These are phyloP conservation scores for Aegilops umbellulata DNA, from an alignment of 176 grass and related monocot genomes.

Conservation along the genomic window DNA sequence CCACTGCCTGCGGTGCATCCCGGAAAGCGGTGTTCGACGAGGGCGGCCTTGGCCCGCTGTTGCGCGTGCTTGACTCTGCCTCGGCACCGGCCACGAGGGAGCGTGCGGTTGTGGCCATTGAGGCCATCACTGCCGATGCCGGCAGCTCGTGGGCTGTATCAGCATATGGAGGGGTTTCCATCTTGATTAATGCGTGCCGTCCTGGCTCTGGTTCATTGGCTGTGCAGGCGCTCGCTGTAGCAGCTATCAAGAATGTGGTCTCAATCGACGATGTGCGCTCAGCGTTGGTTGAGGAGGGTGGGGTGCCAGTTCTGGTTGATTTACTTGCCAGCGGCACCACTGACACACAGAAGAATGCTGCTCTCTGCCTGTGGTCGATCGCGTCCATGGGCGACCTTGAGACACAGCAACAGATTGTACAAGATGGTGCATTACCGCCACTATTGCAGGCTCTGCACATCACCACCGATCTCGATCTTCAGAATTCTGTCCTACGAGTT, in stretches of 20 bases:
- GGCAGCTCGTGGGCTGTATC: conserved; percentile 65
- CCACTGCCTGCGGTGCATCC: conserved; percentile 50
- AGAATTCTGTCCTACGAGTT: conserved; percentile 47
- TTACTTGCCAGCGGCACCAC: conserved; percentile 42
- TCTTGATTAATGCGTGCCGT: conserved; percentile 67
- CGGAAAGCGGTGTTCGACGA: conserved; percentile 68
- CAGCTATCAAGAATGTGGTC: conserved; percentile 60
- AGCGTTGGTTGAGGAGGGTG: conserved; percentile 69
- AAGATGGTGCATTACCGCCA: conserved; percentile 55
- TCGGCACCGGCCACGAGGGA: conserved; percentile 34
- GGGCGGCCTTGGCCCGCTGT: conserved; percentile 73
- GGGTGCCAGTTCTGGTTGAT: conserved; percentile 59
- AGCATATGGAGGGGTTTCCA: conserved; percentile 68
- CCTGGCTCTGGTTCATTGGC: conserved; percentile 53
- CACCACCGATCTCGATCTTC: conserved; percentile 55
- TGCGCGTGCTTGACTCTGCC: conserved; percentile 68
- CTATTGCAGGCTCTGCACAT: conserved; percentile 61
- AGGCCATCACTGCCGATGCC: conserved; percentile 55
- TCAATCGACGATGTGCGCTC: conserved; percentile 62
- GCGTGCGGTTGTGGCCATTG: conserved; percentile 55
- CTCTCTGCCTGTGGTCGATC: conserved; percentile 60
- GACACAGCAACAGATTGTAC: conserved; percentile 56
- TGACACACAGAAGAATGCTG: conserved; percentile 52
- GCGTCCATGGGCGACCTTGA: conserved; percentile 54
- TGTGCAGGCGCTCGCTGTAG: conserved; percentile 47